Evolutionary conservation across 2,329 filamentous ascomycete species (phyloP), one percentile per base, ranked within the genome.

Genomic region (Talaromyces sp.): DNA sequence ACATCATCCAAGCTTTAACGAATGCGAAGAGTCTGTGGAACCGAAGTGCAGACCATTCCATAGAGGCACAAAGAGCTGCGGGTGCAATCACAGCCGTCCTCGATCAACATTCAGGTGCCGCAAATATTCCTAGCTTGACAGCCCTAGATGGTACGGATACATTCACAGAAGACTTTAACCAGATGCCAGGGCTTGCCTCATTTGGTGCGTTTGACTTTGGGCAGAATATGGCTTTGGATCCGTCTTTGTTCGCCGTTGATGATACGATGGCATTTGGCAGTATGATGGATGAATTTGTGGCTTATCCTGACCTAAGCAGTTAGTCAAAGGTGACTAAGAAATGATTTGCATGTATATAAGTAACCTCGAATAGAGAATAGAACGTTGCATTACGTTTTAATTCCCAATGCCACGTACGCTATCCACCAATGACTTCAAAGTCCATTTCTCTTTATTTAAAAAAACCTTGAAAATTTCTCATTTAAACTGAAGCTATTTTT

Each of bases 231-330:
- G 27, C 41, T 21, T 9, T 38, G n/a, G 50, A 57, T 14, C 14
- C 29, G 9, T 29, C 49, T 13, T 58, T 58, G 31, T 24, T 53
- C n/a, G 54, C 49, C 24, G 29, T 55, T 50, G 55, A 61, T 43
- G 31, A 49, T 52, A 51, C 24, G 43, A 27, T 24, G 26, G 56
- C 59, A 54, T 61, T 55, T 27, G 59, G 19, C 14, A 31, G 50
- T 24, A 46, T 62, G 35, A 41, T 49, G 41, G 53, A 59, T 11
- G 56, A 59, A 17, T 62, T 56, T 21, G 41, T 61, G 24, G 11
- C 59, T 73, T 17, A 66, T 69, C 54, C 53, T 11, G 35, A 38
- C 14, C 14, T 17, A 3, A 38, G n/a, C 13, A 38, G 17, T n/a
- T 38, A 38, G 35, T 7, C 35, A 2, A 13, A n/a, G n/a, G n/a